A percentile compares a stretch with the other conserved stretches of the same genome.
These are phyloP conservation scores for Aurantiochytrium sp. DNA, from an alignment of 108 stramenopile genomes.

Conservation along the genomic window DNA sequence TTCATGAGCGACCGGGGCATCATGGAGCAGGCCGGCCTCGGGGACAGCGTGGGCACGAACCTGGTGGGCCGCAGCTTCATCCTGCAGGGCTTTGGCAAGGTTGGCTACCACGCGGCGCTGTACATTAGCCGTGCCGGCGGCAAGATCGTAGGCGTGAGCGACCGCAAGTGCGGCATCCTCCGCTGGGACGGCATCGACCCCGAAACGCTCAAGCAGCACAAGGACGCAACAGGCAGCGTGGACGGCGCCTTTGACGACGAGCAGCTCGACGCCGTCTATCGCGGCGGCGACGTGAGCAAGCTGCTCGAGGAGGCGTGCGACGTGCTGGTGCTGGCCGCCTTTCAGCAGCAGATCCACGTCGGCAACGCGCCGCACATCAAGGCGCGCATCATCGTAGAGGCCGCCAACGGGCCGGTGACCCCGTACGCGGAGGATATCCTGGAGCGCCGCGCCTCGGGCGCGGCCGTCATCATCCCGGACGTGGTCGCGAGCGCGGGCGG, in stretches of 20 bases:
- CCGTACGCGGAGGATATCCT: constrained; percentile 36
- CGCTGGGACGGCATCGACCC: constrained; percentile 31
- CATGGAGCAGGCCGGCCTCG: background rate
- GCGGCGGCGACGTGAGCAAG: background rate
- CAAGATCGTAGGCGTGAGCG: constrained; percentile 18
- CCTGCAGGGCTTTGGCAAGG: constrained; percentile 38
- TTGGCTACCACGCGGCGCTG: constrained; percentile 36
- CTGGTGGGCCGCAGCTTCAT: constrained; percentile 5
- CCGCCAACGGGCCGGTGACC: constrained; percentile 37
- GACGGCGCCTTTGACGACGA: background rate
- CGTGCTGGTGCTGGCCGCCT: constrained; percentile 35
- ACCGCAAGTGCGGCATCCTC: constrained; percentile 32
- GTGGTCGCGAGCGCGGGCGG: constrained; percentile 39
- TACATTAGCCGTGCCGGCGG: constrained; percentile 26
- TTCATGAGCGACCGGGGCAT: constrained; percentile 25
- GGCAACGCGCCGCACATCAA: constrained; percentile 27
- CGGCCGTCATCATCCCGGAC: constrained; percentile 18
- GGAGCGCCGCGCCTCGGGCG: background rate
- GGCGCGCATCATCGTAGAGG: constrained; percentile 34
- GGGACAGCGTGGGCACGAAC: background rate
- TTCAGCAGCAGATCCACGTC: constrained; percentile 25
- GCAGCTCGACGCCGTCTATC: background rate
- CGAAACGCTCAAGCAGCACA: constrained; percentile 7
- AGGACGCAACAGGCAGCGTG: background rate
- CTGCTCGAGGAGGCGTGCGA: constrained; percentile 23